A percentile compares a stretch with the other conserved stretches of the same genome.
Conservation (phyloP, 352 stramenopile species). For the Phytophthora sansomeana region DNA sequence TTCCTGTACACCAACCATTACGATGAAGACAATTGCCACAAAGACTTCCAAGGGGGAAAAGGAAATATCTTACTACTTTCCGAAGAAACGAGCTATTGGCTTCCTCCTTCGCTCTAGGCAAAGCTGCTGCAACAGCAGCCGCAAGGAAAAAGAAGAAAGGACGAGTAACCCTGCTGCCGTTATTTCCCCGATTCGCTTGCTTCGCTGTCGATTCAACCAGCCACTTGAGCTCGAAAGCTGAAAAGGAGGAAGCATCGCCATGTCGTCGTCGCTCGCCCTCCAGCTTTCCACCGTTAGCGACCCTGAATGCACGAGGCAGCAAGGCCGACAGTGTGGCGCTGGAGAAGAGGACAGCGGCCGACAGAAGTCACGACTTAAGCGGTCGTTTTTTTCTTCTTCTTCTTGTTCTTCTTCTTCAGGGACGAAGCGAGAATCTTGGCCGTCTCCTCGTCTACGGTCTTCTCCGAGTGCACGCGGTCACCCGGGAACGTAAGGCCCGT, state of each 20-base stretch:
- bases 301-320: not conserved
- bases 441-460: constrained; percentile 94
- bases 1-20: too few relatives aligned
- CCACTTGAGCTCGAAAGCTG: constrained; percentile 21
- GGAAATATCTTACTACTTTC: constrained; percentile 65
- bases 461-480: constrained; percentile 93
- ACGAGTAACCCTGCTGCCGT: constrained; percentile 31
- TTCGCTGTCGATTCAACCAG: constrained; percentile 36
- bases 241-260: constrained; percentile 31
- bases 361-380: constrained; percentile 36
- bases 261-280: constrained; percentile 22
- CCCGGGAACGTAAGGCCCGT: constrained; percentile 93
- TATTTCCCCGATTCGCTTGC: constrained; percentile 38
- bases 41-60: constrained; percentile 31
- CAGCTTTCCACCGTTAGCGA: constrained; percentile 1
- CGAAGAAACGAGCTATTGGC: constrained; percentile 44
- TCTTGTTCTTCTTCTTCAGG: constrained; percentile 97
- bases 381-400: constrained; percentile 91
- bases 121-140: constrained; percentile 35
- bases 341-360: constrained; percentile 1
- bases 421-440: constrained; percentile 90
- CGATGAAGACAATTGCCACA: too few relatives aligned
- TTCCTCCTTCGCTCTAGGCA: constrained; percentile 40
- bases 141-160: constrained; percentile 45
- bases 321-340: not conserved